Conservation (phyloP, 306 rosid species). For the Hippophae tibetana region DNA sequence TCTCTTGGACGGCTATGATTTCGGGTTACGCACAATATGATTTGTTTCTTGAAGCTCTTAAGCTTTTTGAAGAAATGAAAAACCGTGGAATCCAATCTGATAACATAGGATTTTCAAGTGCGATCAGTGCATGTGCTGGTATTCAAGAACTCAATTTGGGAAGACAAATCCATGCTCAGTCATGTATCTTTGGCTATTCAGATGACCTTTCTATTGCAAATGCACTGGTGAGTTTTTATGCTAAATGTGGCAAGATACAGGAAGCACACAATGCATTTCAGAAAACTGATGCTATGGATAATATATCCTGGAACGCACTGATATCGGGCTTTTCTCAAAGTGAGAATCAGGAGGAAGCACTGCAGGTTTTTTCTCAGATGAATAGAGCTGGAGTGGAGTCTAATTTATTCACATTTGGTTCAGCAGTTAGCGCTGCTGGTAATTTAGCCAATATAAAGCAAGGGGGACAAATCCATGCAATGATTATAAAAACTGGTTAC, state of each 20-base stretch:
- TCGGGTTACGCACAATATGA: slow-evolving; percentile 72
- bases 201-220: slow-evolving; percentile 64
- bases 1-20: slow-evolving; percentile 90
- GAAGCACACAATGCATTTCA: slow-evolving; percentile 61
- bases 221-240: slow-evolving; percentile 79
- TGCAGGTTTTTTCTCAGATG: slow-evolving; percentile 54
- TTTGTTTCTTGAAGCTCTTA: slow-evolving; percentile 56
- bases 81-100: slow-evolving; percentile 54
- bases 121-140: slow-evolving; percentile 78
- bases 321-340: slow-evolving; percentile 79
- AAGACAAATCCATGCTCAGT: slow-evolving; percentile 69
- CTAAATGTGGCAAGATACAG: slow-evolving; percentile 59
- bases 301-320: slow-evolving; percentile 72
- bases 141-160: slow-evolving; percentile 66
- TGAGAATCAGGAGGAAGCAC: slow-evolving; percentile 67
- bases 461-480: slow-evolving; percentile 71
- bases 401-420: slow-evolving; percentile 66
- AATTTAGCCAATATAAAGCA: slow-evolving; percentile 51
- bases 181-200: slow-evolving; percentile 56
- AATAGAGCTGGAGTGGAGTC: slow-evolving; percentile 43
- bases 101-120: slow-evolving; percentile 77
- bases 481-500: slow-evolving; percentile 57
- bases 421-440: slow-evolving; percentile 75
- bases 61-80: slow-evolving; percentile 63
- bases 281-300: slow-evolving; percentile 47